These are phyloP conservation scores for Yamadazyma akitaensis DNA, from an alignment of 805 yeast species.

Conservation along the genomic window DNA sequence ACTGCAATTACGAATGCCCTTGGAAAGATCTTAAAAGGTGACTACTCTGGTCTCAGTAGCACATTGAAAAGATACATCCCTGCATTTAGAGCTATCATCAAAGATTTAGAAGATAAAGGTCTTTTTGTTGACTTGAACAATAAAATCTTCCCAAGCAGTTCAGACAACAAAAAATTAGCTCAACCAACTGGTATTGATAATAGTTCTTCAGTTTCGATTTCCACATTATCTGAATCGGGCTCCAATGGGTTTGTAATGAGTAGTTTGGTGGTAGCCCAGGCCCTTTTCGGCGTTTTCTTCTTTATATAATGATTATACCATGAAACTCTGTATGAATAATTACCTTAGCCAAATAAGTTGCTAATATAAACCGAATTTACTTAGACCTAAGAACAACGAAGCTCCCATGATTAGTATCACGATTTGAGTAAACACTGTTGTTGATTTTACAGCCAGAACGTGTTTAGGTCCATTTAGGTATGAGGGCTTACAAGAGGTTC, in stretches of 20 bases:
- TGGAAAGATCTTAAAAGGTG: slow-evolving; percentile 14
- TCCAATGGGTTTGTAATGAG: slow-evolving; percentile 6
- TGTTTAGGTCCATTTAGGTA: no score
- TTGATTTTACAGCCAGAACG: no score
- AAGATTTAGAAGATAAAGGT: slow-evolving; percentile 34
- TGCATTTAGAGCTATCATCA: slow-evolving; percentile 29
- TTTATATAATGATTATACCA: slow-evolving; percentile 8
- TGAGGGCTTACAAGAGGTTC: no score
- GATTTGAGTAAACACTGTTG: no score
- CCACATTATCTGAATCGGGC: slow-evolving; percentile 5
- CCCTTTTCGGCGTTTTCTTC: slow-evolving; percentile 5
- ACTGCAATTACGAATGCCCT: slow-evolving; percentile 20
- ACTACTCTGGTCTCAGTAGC: slow-evolving; percentile 7
- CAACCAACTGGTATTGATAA: slow-evolving; percentile 3
- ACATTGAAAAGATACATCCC: slow-evolving; percentile 24
- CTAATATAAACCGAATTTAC: no score
- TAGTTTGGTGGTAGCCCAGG: slow-evolving; percentile 4
- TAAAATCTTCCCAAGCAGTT: slow-evolving; percentile 18
- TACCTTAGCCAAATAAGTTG: background rate
- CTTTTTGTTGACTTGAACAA: slow-evolving; percentile 36
- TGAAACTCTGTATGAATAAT: background rate
- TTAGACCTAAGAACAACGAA: no score
- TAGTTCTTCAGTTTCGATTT: background rate
- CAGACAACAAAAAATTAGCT: slow-evolving; percentile 7
- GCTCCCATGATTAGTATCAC: no score